Evolutionary conservation across 2,329 filamentous ascomycete species (phyloP), one percentile per base, ranked within the genome.

Genomic region (Plectosphaerella cucumerina): DNA sequence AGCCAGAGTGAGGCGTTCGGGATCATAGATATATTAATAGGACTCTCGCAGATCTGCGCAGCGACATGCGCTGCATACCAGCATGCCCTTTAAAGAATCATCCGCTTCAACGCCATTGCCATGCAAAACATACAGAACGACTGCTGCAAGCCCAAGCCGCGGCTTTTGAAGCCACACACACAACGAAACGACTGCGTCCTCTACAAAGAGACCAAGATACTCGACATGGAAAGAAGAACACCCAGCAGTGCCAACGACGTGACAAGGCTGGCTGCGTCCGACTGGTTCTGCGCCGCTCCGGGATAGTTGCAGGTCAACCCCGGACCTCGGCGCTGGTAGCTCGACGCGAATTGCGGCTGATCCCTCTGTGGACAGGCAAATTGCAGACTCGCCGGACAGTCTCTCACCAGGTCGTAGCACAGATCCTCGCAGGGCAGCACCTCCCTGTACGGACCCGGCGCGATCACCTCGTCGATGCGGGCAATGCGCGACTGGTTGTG

Each of bases 401-500:
- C 90, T 69, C 87, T 85, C 11, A 96, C 89, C 2, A 99, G 77
- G 49, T 86, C 82, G 65, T 91, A 94, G 71, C 94, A 99, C 47
- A 97, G 71, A 57, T 96, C 87, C 54, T 89, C 82, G 62, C 93
- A 97, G 0, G 94, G 94, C 9, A 96, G 73, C 18, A 97, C 75
- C 71, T 99, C 94, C 64, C 92, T 95, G 70, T 99, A 97, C 0
- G 94, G 94, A 0, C 94, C 94, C 0, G 94, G 92, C 55, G 77
- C 70, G 52, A 97, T 83, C 1, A 71, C 58, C 2, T 73, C 60
- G 61, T 97, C 91, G 58, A 97, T 94, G 45, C 81, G 70, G 0
- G 77, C 64, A 60, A 90, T 93, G 17, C 92, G 81, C 12, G 86
- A 89, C 9, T 71, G 67, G 51, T 78, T 84, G 49, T 70, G 72